Percentiles rank a stretch among this genome's conserved stretches.
Evolutionary conservation across 1,284 basidiomycete genomes (phyloP).

Genomic region (Rhodotorula sp.): DNA sequence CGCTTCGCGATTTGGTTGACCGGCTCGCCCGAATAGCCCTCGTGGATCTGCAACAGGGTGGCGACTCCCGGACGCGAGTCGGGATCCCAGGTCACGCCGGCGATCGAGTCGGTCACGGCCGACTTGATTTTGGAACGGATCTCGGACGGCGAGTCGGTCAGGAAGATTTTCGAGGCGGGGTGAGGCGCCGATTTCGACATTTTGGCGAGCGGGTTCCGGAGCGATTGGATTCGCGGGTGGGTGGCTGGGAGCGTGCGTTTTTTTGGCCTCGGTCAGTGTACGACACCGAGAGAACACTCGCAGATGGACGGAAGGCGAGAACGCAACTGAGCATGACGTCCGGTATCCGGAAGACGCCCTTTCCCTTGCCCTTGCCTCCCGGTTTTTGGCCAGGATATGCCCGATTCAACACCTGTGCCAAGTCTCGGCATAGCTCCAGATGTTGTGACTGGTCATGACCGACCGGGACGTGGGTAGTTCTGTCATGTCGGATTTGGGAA

Average conservation of each 20-base stretch:
- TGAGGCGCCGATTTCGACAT: slow-evolving; percentile 94
- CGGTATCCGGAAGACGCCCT: slow-evolving; percentile 69
- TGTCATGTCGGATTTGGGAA: neutral
- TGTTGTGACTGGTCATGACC: slow-evolving; percentile 96
- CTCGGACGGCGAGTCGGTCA: slow-evolving; percentile 68
- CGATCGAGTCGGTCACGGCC: slow-evolving; percentile 80
- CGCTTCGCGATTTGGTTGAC: slow-evolving; percentile 55
- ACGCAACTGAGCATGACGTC: slow-evolving; percentile 73
- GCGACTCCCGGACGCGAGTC: slow-evolving; percentile 71
- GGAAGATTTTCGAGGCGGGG: slow-evolving; percentile 73
- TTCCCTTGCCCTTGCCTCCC: slow-evolving; percentile 34
- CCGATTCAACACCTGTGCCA: slow-evolving; percentile 80
- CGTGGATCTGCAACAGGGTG: slow-evolving; percentile 70
- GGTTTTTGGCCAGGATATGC: slow-evolving; percentile 45
- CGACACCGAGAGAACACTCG: neutral
- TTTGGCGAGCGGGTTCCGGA: slow-evolving; percentile 79
- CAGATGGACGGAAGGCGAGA: no score
- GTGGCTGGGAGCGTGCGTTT: slow-evolving; percentile 57
- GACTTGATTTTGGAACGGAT: slow-evolving; percentile 71
- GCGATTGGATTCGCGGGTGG: slow-evolving; percentile 65
- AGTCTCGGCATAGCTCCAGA: slow-evolving; percentile 78
- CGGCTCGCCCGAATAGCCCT: slow-evolving; percentile 59
- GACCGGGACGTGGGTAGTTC: slow-evolving; percentile 79
- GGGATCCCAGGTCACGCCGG: slow-evolving; percentile 74
- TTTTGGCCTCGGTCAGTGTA: neutral